A percentile compares a stretch with the other conserved stretches of the same genome.
Conservation (phyloP, 768 basidiomycete genomes). For the Mycena polygramma region DNA sequence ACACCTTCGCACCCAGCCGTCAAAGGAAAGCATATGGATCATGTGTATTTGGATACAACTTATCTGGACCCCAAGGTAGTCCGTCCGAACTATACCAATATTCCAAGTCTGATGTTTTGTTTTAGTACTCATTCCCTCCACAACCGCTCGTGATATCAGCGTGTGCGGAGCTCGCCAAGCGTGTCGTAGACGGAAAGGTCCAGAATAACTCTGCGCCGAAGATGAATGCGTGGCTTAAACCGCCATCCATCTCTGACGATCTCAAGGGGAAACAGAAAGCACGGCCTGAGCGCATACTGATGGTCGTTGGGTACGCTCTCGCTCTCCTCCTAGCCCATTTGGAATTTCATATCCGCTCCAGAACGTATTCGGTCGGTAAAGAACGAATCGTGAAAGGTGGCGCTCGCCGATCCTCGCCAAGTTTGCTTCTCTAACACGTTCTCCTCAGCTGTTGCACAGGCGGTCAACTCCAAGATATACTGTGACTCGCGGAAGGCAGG, state of each 20-base stretch:
- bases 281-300: conserved; percentile 58
- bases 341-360: conserved; percentile 43
- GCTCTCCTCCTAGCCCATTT: conserved; percentile 6
- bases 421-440: conserved; percentile 5
- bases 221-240: conserved; percentile 66
- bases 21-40: conserved; percentile 84
- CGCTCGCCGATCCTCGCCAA: conserved; percentile 8
- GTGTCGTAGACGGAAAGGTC: conserved; percentile 61
- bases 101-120: conserved; percentile 6
- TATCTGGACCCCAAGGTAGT: conserved; percentile 88
- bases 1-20: conserved; percentile 89
- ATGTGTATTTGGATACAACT: conserved; percentile 95
- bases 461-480: conserved; percentile 86
- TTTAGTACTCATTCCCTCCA: conserved; percentile 92
- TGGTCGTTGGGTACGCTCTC: conserved; percentile 77
- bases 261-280: conserved; percentile 52
- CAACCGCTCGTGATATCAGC: conserved; percentile 95
- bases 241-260: conserved; percentile 29
- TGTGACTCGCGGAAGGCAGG: conserved; percentile 89
- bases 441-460: conserved; percentile 81
- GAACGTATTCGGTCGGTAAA: conserved; percentile 98
- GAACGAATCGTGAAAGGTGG: conserved; percentile 96
- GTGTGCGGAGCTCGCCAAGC: conserved; percentile 85
- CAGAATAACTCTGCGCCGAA: conserved; percentile 49
- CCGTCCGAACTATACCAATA: conserved; percentile 4